Evolutionary conservation across 1,284 basidiomycete species (phyloP), one percentile per base, ranked within the genome.

Genomic region (Ceratobasidium sp.): DNA sequence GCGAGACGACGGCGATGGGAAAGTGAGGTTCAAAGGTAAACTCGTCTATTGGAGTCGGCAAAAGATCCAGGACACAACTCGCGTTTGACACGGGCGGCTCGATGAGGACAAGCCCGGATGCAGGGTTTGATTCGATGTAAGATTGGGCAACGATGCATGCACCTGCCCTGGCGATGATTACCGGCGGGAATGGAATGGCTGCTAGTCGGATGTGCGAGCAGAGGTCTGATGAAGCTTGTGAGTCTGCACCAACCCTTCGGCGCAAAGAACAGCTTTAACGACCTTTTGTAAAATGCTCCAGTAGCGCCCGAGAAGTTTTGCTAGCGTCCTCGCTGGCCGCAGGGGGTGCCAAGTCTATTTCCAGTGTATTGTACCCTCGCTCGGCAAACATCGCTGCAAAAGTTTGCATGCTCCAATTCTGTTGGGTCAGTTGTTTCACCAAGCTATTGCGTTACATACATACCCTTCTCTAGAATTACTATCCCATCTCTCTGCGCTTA

Each of bases 1-100:
- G 79, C 68, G 79, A 85, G 75, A 90, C 79, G 27, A 91, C 80
- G 0, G 86, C 85, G 65, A 91, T 85, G 0, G 90, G 90, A 80
- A 92, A 92, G 53, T 83, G 84, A 1, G 88, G 87, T 78, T 91
- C 90, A 77, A 86, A 91, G 75, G 85, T 81, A 79, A 91, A 91
- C 77, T 86, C 85, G 24, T 80, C 76, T 6, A 88, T 78, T 0
- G 81, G 78, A 0, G 83, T 84, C 0, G 86, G 85, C 8, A 88
- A 81, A 8, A 49, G 68, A 8, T 34, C 29, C 29, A 61, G 27
- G 81, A 75, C 61, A 75, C 27, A 49, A 68, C 39, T 74, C 16
- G 78, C 78, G 75, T 86, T 87, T 19, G 84, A 83, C 39, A 83
- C 75, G 2, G 88, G 87, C 22, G 90, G 90, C 37, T 87, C 85